Evolutionary conservation across 2,329 filamentous ascomycete genomes (phyloP).

Genomic region (Alternaria sp.): DNA sequence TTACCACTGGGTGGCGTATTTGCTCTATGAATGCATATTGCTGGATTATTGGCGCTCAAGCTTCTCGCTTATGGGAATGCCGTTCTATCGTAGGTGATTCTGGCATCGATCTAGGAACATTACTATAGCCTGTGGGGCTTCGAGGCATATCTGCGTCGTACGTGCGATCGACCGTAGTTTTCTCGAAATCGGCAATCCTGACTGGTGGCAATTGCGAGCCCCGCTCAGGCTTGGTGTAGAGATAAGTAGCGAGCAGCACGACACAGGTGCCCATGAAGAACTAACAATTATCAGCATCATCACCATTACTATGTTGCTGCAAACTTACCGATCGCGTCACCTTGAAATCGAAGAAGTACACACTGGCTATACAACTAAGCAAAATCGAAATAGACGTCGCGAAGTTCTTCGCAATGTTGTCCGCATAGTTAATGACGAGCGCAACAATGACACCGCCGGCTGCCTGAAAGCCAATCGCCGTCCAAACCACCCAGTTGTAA

Average conservation of each 20-base stretch:
- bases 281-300: slow-evolving; percentile 57
- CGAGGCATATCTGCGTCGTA: slow-evolving; percentile 22
- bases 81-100: slow-evolving; percentile 36
- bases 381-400: slow-evolving; percentile 92
- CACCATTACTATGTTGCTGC: neutral
- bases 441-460: slow-evolving; percentile 84
- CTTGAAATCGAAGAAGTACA: slow-evolving; percentile 84
- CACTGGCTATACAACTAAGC: slow-evolving; percentile 83
- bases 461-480: slow-evolving; percentile 82
- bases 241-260: slow-evolving; percentile 83
- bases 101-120: slow-evolving; percentile 26
- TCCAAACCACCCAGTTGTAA: slow-evolving; percentile 93
- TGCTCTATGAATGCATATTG: neutral
- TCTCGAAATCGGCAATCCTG: slow-evolving; percentile 78
- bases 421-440: slow-evolving; percentile 81
- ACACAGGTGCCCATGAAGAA: slow-evolving; percentile 82
- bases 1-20: neutral
- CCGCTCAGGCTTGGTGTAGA: slow-evolving; percentile 77
- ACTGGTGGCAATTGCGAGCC: slow-evolving; percentile 65
- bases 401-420: slow-evolving; percentile 94
- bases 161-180: slow-evolving; percentile 67
- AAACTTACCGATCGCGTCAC: slow-evolving; percentile 62
- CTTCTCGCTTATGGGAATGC: slow-evolving; percentile 36
- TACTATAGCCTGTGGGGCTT: slow-evolving; percentile 23
- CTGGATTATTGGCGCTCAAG: slow-evolving; percentile 19